Percentiles rank a stretch among this genome's conserved stretches.
These are phyloP conservation scores for Penicillium sp. DNA, from an alignment of 2,329 filamentous ascomycete genomes.

Conservation along the genomic window DNA sequence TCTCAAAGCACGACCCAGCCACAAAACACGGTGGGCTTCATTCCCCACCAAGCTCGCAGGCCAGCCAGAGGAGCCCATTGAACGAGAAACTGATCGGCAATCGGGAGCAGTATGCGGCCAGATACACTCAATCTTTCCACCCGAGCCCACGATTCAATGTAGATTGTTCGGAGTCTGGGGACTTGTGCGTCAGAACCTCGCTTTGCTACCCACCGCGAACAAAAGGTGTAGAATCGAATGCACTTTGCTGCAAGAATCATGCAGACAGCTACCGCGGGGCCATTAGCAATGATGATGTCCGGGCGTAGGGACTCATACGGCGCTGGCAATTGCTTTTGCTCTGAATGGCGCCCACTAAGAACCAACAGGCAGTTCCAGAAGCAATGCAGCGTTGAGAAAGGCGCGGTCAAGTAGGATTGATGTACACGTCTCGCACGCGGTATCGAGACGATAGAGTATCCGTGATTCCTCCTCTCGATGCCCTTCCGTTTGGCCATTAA, in stretches of 20 bases:
- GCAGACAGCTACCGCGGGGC: conserved; percentile 80
- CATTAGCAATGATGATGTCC: conserved; percentile 76
- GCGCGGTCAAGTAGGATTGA: conserved; percentile 69
- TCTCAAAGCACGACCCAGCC: conserved; percentile 35
- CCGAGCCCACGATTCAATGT: conserved; percentile 88
- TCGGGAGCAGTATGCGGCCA: conserved; percentile 64
- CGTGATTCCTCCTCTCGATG: neutral
- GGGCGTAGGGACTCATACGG: conserved; percentile 48
- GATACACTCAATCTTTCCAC: conserved; percentile 78
- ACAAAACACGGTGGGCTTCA: conserved; percentile 36
- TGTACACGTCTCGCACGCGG: conserved; percentile 75
- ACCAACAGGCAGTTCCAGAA: conserved; percentile 57
- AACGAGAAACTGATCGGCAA: conserved; percentile 75
- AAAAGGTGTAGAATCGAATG: conserved; percentile 47
- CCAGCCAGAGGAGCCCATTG: conserved; percentile 66
- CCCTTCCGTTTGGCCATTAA: neutral
- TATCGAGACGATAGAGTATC: conserved; percentile 60
- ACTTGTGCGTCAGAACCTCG: conserved; percentile 8
- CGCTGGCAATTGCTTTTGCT: conserved; percentile 23
- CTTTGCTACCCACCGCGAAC: conserved; percentile 9
- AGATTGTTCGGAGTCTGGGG: conserved; percentile 62
- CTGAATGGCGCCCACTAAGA: conserved; percentile 40
- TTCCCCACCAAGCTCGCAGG: conserved; percentile 34
- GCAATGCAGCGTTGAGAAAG: conserved; percentile 61
- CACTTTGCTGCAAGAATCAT: conserved; percentile 55